A percentile compares a stretch with the other conserved stretches of the same genome.
Conservation (phyloP, 108 stramenopile genomes). For the Skeletonema marinoi region DNA sequence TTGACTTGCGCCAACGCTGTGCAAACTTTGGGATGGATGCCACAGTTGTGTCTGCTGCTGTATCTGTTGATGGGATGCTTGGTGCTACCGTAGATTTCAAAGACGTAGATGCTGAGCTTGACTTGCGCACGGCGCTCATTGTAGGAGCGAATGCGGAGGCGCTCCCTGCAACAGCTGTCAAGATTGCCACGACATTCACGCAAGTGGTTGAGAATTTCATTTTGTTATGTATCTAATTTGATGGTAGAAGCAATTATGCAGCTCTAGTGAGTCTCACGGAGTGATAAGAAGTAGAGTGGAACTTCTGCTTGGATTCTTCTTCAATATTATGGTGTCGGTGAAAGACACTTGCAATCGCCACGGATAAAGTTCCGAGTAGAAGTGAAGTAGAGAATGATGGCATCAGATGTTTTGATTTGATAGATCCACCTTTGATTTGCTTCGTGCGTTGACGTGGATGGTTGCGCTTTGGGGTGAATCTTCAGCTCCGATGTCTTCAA, state of each 20-base stretch:
- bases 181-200: background rate
- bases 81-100: background rate
- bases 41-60: background rate
- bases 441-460: no score
- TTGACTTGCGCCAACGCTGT: slow-evolving; percentile 82
- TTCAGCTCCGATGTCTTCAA: no score
- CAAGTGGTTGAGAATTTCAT: background rate
- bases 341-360: no score
- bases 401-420: background rate
- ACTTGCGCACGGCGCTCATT: background rate
- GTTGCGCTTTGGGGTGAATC: no score
- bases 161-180: background rate
- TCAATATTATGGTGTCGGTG: no score
- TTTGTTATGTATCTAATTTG: no score
- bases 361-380: background rate
- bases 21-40: background rate
- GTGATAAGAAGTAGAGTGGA: no score
- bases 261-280: no score
- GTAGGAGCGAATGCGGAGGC: background rate
- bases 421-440: no score
- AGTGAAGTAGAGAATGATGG: background rate
- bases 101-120: background rate
- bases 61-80: background rate
- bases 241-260: no score
- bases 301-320: no score